Evolutionary conservation across 1,284 basidiomycete genomes (phyloP).

Genomic region (Vanrija sp.): DNA sequence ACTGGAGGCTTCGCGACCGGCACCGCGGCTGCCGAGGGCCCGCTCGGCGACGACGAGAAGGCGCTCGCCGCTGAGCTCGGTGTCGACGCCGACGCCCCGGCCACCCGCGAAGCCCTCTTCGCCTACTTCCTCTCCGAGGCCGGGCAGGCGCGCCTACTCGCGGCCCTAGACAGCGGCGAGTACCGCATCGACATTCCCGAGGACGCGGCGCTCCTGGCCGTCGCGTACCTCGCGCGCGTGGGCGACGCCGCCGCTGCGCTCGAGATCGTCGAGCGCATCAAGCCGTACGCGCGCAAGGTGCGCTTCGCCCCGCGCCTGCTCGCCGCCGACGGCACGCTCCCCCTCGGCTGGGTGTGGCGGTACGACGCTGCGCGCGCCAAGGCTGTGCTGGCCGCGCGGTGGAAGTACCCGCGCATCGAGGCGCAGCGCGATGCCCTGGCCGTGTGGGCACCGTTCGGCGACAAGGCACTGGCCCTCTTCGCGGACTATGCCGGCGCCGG

Average conservation of each 20-base stretch:
- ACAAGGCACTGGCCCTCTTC: slow-evolving; percentile 1
- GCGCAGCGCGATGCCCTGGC: neutral
- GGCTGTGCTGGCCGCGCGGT: neutral
- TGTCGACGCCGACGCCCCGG: too few relatives aligned
- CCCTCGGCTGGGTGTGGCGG: neutral
- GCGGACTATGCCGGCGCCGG: too few relatives aligned
- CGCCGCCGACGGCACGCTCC: neutral
- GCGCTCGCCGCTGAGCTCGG: slow-evolving; percentile 1
- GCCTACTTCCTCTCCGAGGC: slow-evolving; percentile 5
- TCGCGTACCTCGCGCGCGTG: slow-evolving; percentile 3
- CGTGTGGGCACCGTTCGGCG: slow-evolving; percentile 6
- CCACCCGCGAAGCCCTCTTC: neutral
- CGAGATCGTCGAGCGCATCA: neutral
- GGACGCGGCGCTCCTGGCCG: slow-evolving; percentile 1
- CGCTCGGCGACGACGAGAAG: neutral
- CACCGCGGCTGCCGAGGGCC: neutral
- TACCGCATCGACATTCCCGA: slow-evolving; percentile 1
- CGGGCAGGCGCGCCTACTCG: neutral
- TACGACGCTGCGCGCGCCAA: neutral
- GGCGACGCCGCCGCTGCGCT: neutral
- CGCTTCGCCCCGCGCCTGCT: slow-evolving; percentile 4
- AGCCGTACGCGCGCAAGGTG: neutral
- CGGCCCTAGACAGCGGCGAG: slow-evolving; percentile 1
- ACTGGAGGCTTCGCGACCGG: slow-evolving; percentile 3
- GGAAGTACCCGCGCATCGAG: neutral